A percentile compares a stretch with the other conserved stretches of the same genome.
Conservation (phyloP, 768 basidiomycete species). For the Termitomyces sp. region DNA sequence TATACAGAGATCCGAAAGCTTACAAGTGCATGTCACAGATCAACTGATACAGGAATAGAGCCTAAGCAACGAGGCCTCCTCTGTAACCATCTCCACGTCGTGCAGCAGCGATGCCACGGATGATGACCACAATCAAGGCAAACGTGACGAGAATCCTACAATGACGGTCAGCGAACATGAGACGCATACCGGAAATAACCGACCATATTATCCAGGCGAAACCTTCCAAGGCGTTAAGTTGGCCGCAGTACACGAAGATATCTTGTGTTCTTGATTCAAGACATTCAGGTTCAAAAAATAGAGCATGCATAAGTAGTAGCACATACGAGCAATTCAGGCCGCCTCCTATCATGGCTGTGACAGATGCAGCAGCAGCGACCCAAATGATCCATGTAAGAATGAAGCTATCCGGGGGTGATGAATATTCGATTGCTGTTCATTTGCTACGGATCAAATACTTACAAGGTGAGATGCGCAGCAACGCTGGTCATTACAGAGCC, state of each 20-base stretch:
- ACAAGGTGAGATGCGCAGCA: constrained; percentile 61
- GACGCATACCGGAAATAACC: constrained; percentile 16
- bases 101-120: constrained; percentile 54
- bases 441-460: constrained; percentile 17
- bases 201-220: constrained; percentile 78
- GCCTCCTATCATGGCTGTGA: constrained; percentile 64
- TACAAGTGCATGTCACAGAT: not conserved
- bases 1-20: not conserved
- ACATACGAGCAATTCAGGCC: constrained; percentile 64
- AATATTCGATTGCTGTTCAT: constrained; percentile 1
- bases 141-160: constrained; percentile 62
- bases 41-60: not conserved
- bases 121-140: constrained; percentile 49
- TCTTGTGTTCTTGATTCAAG: constrained; percentile 29
- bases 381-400: constrained; percentile 73
- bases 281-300: not conserved
- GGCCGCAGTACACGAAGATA: constrained; percentile 60
- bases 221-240: constrained; percentile 68
- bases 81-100: constrained; percentile 64
- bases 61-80: constrained; percentile 41
- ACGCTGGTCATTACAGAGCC: constrained; percentile 55
- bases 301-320: not conserved
- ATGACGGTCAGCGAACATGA: not conserved
- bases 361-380: constrained; percentile 66
- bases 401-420: constrained; percentile 38